phyloP scores from a whole-genome alignment of 2,329 filamentous ascomycete genomes.

The Thielaviopsis populi region DNA sequence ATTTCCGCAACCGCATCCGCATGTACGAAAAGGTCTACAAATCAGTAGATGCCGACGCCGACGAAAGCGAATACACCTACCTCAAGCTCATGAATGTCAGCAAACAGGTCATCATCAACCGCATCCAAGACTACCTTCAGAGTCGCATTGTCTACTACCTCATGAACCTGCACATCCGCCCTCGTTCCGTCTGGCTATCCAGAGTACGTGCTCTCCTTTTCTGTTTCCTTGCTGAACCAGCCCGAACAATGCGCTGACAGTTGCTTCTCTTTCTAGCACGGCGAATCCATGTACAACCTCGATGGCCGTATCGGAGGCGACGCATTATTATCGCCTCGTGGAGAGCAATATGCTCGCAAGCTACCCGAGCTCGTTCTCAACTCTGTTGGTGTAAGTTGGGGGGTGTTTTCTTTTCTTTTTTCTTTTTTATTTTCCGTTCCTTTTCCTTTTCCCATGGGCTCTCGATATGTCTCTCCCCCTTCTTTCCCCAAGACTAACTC shows the following conservation, averaged over 20 bases:
- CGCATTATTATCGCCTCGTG: conserved; percentile 69
- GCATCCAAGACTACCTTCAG: conserved; percentile 91
- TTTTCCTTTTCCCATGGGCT: too few relatives aligned
- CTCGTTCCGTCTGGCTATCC: conserved; percentile 90
- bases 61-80: conserved; percentile 80
- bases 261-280: conserved; percentile 47
- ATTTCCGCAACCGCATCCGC: conserved; percentile 86
- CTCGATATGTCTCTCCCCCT: background rate
- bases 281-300: conserved; percentile 86
- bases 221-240: background rate
- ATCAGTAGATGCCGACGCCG: conserved; percentile 65
- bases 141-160: conserved; percentile 95
- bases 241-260: background rate
- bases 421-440: background rate
- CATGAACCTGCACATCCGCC: conserved; percentile 96
- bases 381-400: conserved; percentile 62
- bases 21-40: conserved; percentile 98
- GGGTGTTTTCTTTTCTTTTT: background rate
- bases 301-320: conserved; percentile 87
- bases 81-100: conserved; percentile 96
- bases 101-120: conserved; percentile 93
- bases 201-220: conserved; percentile 43
- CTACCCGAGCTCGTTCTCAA: conserved; percentile 72
- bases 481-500: conserved; percentile 6
- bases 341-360: conserved; percentile 71